Conservation (phyloP, 1,284 basidiomycete genomes). For the Trametes hirsuta region DNA sequence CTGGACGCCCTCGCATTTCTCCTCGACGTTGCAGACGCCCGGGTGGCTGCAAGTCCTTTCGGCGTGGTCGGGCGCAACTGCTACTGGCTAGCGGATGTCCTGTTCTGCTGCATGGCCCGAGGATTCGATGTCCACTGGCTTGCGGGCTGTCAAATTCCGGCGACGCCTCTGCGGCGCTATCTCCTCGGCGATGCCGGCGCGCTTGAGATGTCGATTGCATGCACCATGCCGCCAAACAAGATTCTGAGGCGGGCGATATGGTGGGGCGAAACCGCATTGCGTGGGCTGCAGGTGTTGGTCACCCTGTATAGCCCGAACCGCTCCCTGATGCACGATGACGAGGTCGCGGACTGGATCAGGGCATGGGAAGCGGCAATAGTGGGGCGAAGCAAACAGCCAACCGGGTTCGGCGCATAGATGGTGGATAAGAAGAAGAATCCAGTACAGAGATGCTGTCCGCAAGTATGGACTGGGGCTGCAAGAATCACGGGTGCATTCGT, state of each 20-base stretch:
- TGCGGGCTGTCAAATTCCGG: background rate
- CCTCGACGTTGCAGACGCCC: background rate
- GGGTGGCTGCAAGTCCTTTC: background rate
- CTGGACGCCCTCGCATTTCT: constrained; percentile 3
- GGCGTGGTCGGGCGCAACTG: constrained; percentile 8
- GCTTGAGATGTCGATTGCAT: constrained; percentile 6
- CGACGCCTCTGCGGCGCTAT: background rate
- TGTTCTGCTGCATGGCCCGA: constrained; percentile 8
- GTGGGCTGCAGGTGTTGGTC: background rate
- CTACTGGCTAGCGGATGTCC: constrained; percentile 8
- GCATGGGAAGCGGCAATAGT: background rate
- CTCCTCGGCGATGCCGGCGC: background rate
- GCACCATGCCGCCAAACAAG: background rate
- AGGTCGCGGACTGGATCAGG: background rate
- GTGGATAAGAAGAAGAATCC: too few species aligned
- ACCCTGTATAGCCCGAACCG: background rate
- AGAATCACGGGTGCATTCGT: too few species aligned
- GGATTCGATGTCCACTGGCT: constrained; percentile 1
- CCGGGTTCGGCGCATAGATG: too few species aligned
- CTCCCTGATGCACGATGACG: constrained; percentile 1
- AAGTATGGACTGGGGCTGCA: too few species aligned
- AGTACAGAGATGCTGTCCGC: too few species aligned
- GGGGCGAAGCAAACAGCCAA: background rate
- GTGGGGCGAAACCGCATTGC: background rate
- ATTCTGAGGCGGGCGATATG: background rate